Percentiles rank a stretch among this genome's conserved stretches.
These are phyloP conservation scores for Lactarius deliciosus DNA, from an alignment of 768 basidiomycete genomes.

Conservation along the genomic window DNA sequence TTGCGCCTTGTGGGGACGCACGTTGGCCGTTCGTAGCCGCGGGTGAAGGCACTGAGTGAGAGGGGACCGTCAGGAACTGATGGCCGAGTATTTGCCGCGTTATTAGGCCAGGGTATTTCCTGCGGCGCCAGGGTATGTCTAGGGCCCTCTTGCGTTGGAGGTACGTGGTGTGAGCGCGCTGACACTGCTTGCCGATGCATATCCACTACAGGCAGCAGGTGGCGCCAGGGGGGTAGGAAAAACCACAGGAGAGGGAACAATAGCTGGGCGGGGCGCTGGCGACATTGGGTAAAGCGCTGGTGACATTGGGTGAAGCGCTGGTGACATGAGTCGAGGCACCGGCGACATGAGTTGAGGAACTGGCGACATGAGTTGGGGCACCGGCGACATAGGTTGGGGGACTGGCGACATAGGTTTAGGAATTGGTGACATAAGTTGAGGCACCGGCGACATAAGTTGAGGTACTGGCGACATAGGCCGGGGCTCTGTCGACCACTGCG, in stretches of 20 bases:
- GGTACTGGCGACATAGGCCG: conserved; percentile 5
- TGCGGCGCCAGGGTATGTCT: background rate
- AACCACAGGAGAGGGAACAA: conserved; percentile 25
- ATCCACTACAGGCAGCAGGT: conserved; percentile 4
- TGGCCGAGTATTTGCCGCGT: conserved; percentile 1
- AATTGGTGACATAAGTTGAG: background rate
- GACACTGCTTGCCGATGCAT: background rate
- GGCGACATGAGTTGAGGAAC: background rate
- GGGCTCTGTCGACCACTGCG: conserved; percentile 21
- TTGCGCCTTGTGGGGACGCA: conserved; percentile 9
- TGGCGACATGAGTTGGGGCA: background rate
- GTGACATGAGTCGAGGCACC: background rate
- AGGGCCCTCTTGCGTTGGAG: conserved; percentile 9
- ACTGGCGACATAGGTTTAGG: background rate
- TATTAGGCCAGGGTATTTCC: conserved; percentile 5
- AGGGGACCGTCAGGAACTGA: conserved; percentile 5
- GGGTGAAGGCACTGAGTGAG: conserved; percentile 12
- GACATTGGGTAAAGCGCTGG: background rate
- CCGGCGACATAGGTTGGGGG: background rate
- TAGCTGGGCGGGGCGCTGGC: background rate
- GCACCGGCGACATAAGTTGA: background rate
- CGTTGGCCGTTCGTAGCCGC: conserved; percentile 15
- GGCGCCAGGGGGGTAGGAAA: conserved; percentile 12
- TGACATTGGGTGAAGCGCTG: background rate
- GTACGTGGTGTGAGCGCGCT: background rate